These are phyloP conservation scores for Ogataea wickerhamii DNA, from an alignment of 805 yeast genomes.

Conservation along the genomic window DNA sequence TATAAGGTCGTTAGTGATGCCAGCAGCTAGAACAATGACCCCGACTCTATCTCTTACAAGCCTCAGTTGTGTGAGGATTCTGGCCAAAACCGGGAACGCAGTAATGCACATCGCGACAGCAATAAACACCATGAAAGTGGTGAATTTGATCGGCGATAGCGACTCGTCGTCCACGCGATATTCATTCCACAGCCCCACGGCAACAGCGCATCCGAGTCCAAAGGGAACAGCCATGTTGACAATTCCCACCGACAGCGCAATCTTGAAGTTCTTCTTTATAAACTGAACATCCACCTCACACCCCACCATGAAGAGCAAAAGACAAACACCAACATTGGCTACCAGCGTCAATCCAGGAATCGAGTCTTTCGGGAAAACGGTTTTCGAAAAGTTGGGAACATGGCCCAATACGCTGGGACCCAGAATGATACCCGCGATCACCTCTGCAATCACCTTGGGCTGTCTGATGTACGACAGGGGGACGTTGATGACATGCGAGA, in stretches of 20 bases:
- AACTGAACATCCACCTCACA: conserved; percentile 71
- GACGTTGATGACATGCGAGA: conserved; percentile 57
- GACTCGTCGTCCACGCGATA: conserved; percentile 39
- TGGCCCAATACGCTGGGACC: conserved; percentile 77
- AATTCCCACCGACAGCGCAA: conserved; percentile 66
- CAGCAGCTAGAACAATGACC: conserved; percentile 73
- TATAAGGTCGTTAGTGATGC: conserved; percentile 71
- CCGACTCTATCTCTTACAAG: conserved; percentile 72
- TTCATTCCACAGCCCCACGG: conserved; percentile 62
- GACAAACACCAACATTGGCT: conserved; percentile 71
- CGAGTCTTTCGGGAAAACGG: conserved; percentile 62
- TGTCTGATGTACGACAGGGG: conserved; percentile 63
- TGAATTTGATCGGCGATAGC: conserved; percentile 46
- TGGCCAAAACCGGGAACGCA: conserved; percentile 80
- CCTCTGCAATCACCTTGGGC: conserved; percentile 82
- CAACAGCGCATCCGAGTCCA: conserved; percentile 70
- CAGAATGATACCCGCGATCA: conserved; percentile 66
- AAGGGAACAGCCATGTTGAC: conserved; percentile 76
- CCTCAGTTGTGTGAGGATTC: conserved; percentile 71
- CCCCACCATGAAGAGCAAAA: conserved; percentile 74
- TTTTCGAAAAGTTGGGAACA: conserved; percentile 60
- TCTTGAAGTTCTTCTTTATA: conserved; percentile 54
- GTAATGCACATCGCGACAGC: conserved; percentile 84
- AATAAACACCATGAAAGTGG: conserved; percentile 74
- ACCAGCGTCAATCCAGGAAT: conserved; percentile 61